These are phyloP conservation scores for Tothia fuscella DNA, from an alignment of 2,329 filamentous ascomycete genomes.

Conservation along the genomic window DNA sequence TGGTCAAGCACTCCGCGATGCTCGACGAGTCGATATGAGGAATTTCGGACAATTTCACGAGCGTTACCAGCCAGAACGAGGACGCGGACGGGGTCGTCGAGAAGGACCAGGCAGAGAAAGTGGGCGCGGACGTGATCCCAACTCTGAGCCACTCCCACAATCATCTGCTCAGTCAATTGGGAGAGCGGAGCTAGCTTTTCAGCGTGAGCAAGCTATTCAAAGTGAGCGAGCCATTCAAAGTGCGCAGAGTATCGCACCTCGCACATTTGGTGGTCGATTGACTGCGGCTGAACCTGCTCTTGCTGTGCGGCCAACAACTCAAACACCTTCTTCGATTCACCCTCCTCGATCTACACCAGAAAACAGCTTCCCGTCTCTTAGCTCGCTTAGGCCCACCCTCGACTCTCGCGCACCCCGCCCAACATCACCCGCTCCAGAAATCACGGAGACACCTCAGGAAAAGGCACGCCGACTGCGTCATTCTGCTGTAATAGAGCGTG, in stretches of 20 bases:
- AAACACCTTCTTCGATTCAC: constrained; percentile 1
- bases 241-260: constrained; percentile 64
- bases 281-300: constrained; percentile 27
- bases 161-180: constrained; percentile 70
- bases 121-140: constrained; percentile 72
- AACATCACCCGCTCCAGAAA: constrained; percentile 30
- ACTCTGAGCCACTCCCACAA: constrained; percentile 63
- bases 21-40: constrained; percentile 74
- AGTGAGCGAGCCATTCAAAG: constrained; percentile 85
- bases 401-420: constrained; percentile 12
- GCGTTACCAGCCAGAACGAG: constrained; percentile 41
- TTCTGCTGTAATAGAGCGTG: constrained; percentile 73
- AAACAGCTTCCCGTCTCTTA: constrained; percentile 15
- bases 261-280: constrained; percentile 77
- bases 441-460: constrained; percentile 56
- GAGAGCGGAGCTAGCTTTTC: constrained; percentile 80
- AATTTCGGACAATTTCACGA: constrained; percentile 46
- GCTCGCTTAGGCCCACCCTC: constrained; percentile 14
- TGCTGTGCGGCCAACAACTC: constrained; percentile 1
- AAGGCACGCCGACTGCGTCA: constrained; percentile 72
- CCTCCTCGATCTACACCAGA: background rate
- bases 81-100: constrained; percentile 27
- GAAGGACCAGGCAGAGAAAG: constrained; percentile 27
- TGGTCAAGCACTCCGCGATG: constrained; percentile 74
- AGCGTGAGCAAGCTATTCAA: constrained; percentile 84